Base-by-base conservation (phyloP, 1,284 basidiomycete genomes). In the Ustilago loliicola region DNA sequence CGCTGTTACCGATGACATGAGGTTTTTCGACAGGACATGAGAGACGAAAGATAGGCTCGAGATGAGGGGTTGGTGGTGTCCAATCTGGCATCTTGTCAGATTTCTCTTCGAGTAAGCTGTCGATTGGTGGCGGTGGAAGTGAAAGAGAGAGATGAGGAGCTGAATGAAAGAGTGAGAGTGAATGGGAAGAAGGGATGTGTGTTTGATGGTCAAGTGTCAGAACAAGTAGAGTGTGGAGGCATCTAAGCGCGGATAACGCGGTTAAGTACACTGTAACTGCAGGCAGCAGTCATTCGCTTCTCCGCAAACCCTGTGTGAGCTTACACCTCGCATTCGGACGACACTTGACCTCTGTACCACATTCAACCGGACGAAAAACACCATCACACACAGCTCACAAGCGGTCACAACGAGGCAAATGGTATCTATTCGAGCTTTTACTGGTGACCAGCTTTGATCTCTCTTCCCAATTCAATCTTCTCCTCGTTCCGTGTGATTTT, bases 401-500 rank as follows among this genome's bases (percentile, higher is more conserved):
- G 48, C 9, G 25, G 19, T n/a, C 36, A 54, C 52, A 54, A 32
- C 29, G 36, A 23, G 32, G 21, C n/a, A 19, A 45, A 45, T 45
- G 42, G n/a, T 17, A 45, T 45, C 7, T 45, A 45, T 51, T 51
- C 27, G 42, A 47, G 36, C 65, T 10, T 29, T 15, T 15, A 25
- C 7, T 50, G 42, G 4, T 17, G 47, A 6, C 72, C 76, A 58
- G 69, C 40, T 29, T 79, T 79, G 30, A 75, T 27, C 15, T 36
- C 36, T 42, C 32, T 66, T 5, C 76, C 76, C 40, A 34, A 21
- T 10, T 64, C 53, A 1, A 79, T 65, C 42, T 66, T 71, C 1
- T 75, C 72, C 4, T 69, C 61, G 17, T 79, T 66, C 29, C 67
- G 55, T 7, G 50, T 63, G 7, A 80, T 54, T 27, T 70, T 66